A percentile compares a stretch with the other conserved stretches of the same genome.
Conservation (phyloP, 1,139 yeast genomes). For the Debaryomyces sp. region DNA sequence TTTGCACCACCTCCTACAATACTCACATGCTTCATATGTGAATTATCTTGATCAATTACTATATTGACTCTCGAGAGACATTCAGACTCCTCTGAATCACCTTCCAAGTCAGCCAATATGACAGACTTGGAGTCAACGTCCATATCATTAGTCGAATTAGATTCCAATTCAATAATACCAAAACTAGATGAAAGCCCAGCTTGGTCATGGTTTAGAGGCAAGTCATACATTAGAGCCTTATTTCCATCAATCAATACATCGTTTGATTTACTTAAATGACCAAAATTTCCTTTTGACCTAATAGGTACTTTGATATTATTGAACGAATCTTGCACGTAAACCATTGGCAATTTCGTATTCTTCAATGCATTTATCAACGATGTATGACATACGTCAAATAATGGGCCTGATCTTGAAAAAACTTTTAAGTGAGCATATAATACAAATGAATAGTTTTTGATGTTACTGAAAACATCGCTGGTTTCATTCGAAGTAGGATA, state of each 20-base stretch:
- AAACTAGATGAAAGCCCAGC: conserved; percentile 61
- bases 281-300: conserved; percentile 53
- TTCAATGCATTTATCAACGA: conserved; percentile 67
- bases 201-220: conserved; percentile 37
- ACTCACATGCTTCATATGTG: conserved; percentile 29
- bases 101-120: conserved; percentile 71
- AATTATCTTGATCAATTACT: conserved; percentile 28
- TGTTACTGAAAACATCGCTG: neutral
- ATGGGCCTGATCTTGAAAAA: conserved; percentile 79
- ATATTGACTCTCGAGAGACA: conserved; percentile 47
- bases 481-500: conserved; percentile 36
- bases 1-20: conserved; percentile 47
- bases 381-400: conserved; percentile 76
- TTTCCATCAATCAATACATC: conserved; percentile 31
- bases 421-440: conserved; percentile 77
- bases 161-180: conserved; percentile 54
- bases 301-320: conserved; percentile 54
- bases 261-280: conserved; percentile 44
- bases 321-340: conserved; percentile 62
- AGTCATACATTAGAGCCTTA: conserved; percentile 23
- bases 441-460: conserved; percentile 58
- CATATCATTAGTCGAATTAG: conserved; percentile 25
- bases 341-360: conserved; percentile 63
- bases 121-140: conserved; percentile 32
- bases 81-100: conserved; percentile 72